Conservation (phyloP, 495 filamentous ascomycete genomes). For the Pyronema domesticum region DNA sequence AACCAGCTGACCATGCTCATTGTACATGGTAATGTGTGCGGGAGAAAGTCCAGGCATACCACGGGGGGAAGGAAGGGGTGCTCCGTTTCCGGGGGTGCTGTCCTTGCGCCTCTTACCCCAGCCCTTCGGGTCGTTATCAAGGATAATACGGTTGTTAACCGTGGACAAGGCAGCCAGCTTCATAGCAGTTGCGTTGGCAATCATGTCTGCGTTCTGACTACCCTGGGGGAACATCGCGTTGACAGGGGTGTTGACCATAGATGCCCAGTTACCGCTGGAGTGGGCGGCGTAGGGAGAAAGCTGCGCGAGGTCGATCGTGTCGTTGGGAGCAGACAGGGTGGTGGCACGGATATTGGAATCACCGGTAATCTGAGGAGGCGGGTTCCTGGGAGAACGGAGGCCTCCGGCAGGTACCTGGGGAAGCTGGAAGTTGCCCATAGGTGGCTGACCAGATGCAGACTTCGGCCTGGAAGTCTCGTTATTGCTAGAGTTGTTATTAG, state of each 20-base stretch:
- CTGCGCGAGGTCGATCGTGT: slow-evolving; percentile 52
- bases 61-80: slow-evolving; percentile 26
- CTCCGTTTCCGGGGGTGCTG: slow-evolving; percentile 18
- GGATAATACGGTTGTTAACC: slow-evolving; percentile 92
- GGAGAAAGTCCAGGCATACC: slow-evolving; percentile 30
- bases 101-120: slow-evolving; percentile 63
- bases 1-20: slow-evolving; percentile 82
- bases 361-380: slow-evolving; percentile 46
- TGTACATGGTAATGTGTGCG: slow-evolving; percentile 69
- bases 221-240: slow-evolving; percentile 51
- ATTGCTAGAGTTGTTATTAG: slow-evolving; percentile 22
- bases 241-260: slow-evolving; percentile 96
- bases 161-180: slow-evolving; percentile 92
- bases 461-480: slow-evolving; percentile 56
- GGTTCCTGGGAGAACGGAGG: slow-evolving; percentile 50
- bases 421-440: slow-evolving; percentile 95
- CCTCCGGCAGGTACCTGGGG: slow-evolving; percentile 52
- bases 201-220: slow-evolving; percentile 79
- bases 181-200: slow-evolving; percentile 97
- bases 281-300: slow-evolving; percentile 68
- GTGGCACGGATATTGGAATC: slow-evolving; percentile 63
- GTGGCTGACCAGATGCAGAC: slow-evolving; percentile 69
- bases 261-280: slow-evolving; percentile 86
- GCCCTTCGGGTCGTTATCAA: slow-evolving; percentile 44
- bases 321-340: slow-evolving; percentile 57